Percentiles rank a stretch among this genome's conserved stretches.
phyloP scores from a whole-genome alignment of 805 yeast species.

The Saturnispora diversa region DNA sequence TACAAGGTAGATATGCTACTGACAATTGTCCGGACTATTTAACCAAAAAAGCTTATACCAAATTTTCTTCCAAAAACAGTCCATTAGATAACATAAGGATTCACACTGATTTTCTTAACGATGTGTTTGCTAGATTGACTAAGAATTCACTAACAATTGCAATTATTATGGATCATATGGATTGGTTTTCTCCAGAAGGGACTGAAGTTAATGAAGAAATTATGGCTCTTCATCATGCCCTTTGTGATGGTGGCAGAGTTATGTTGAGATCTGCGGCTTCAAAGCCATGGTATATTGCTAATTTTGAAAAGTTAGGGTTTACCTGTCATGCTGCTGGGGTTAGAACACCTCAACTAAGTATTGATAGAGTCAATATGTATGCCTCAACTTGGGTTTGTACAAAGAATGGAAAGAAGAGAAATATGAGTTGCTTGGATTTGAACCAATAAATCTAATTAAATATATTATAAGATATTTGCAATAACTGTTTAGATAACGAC shows the following conservation, averaged over 20 bases:
- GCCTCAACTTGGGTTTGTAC: constrained; percentile 85
- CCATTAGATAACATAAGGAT: constrained; percentile 65
- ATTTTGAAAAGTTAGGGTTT: constrained; percentile 63
- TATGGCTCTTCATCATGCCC: constrained; percentile 51
- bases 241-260: constrained; percentile 63
- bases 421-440: constrained; percentile 40
- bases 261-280: constrained; percentile 67
- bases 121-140: constrained; percentile 61
- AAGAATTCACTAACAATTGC: constrained; percentile 63
- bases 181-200: constrained; percentile 71
- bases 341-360: constrained; percentile 53
- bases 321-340: constrained; percentile 61
- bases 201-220: constrained; percentile 60
- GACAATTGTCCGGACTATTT: constrained; percentile 72
- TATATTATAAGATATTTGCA: background rate
- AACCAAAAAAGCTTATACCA: constrained; percentile 48
- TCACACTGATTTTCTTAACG: constrained; percentile 73
- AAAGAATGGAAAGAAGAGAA: constrained; percentile 37
- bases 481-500: background rate
- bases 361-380: constrained; percentile 80
- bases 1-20: constrained; percentile 52
- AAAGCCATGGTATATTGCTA: constrained; percentile 69
- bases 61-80: constrained; percentile 36
- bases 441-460: constrained; percentile 6
- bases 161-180: constrained; percentile 87